Base-by-base conservation (phyloP, 2,329 filamentous ascomycete species). In the Hymenoscyphus scutula region DNA sequence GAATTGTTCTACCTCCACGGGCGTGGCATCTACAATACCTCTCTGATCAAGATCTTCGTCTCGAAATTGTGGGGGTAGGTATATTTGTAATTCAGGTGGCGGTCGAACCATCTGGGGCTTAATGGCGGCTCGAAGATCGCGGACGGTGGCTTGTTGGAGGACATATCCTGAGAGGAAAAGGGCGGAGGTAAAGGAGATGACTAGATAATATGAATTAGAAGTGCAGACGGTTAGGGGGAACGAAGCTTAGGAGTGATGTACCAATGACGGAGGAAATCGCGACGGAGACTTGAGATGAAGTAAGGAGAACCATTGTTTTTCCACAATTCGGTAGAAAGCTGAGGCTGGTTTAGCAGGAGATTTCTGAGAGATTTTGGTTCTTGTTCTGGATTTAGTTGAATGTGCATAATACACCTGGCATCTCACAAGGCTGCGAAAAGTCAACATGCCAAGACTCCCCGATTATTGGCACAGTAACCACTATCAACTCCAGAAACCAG, bases 141-240 rank as follows among this genome's bases (percentile, higher is more conserved):
- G 84, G 4, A 97, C 85, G 0, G 92, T 95, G 70, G 91, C 86
- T 76, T 97, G 93, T 72, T 97, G 93, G 59, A 97, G 83, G 2
- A 88, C 84, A 75, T 96, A 97, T 71, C 93, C 93, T 58, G 90
- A 92, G 34, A 97, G 81, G 75, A 97, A 97, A 29, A 97, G 86
- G 4, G 92, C 84, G 41, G 88, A 76, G 2, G 92, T 96, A 76
- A 91, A 97, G 29, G 90, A 74, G 66, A 91, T 79, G 63, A 97
- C 89, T 88, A 63, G 32, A 27, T 34, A 45, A 45, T 34, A 41
- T 19, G 61, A 51, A 60, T 67, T 57, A 66, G 64, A 10, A 27
- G n/a, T 51, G 63, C 64, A 64, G n/a, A n/a, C n/a, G n/a, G n/a
- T n/a, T n/a, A n/a, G n/a, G n/a, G n/a, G 57, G 56, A 62, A 64